phyloP scores from a whole-genome alignment of 441 rosid species.

The Theobroma grandiflorum region DNA sequence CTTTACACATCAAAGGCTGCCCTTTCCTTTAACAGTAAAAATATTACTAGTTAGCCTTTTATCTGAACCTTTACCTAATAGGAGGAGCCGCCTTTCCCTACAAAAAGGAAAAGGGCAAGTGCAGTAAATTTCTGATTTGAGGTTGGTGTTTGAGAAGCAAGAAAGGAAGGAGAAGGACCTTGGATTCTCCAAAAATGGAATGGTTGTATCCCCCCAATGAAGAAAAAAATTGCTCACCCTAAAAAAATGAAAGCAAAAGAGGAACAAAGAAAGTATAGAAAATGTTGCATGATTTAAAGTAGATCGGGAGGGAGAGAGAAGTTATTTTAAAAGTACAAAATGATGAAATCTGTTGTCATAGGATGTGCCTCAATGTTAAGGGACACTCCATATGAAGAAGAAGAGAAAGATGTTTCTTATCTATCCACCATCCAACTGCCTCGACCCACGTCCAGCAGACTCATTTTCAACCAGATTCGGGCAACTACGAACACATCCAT shows the following conservation, averaged over 20 bases:
- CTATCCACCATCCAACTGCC: constrained; percentile 21
- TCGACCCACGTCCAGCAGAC: neutral
- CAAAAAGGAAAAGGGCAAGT: too few relatives aligned
- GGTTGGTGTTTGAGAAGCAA: neutral
- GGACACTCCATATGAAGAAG: constrained; percentile 28
- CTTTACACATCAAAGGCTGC: constrained; percentile 1
- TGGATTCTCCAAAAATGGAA: neutral
- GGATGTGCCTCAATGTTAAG: constrained; percentile 10
- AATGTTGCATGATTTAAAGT: neutral
- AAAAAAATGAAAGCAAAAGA: neutral
- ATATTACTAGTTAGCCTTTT: neutral
- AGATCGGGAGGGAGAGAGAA: neutral
- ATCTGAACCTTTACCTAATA: too few relatives aligned
- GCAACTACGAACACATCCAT: neutral
- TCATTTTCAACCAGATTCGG: neutral
- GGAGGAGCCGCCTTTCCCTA: too few relatives aligned
- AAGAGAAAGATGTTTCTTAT: constrained; percentile 8
- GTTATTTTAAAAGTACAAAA: neutral
- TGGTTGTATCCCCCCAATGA: too few relatives aligned
- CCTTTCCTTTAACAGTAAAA: neutral
- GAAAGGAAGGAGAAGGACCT: neutral
- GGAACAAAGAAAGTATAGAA: neutral
- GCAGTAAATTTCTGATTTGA: neutral
- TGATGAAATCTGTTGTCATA: constrained; percentile 3
- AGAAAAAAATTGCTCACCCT: too few relatives aligned